Percentiles rank a stretch among this genome's conserved stretches.
phyloP scores from a whole-genome alignment of 345 rosid species.

The Pistacia vera region DNA sequence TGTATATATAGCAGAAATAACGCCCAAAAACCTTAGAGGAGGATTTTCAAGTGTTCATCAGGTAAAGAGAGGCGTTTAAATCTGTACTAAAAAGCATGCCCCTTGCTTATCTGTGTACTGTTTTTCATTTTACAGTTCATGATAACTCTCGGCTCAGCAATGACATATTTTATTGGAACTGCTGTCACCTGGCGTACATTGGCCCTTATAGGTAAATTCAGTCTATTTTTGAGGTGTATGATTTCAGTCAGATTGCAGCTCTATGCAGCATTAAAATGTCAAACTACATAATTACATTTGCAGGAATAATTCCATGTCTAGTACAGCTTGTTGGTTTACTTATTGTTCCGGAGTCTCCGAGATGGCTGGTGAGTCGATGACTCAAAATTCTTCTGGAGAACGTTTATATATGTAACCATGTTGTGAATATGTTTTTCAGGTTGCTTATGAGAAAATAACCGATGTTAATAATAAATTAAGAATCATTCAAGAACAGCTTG shows the following conservation, averaged over 20 bases:
- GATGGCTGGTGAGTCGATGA: constrained; percentile 61
- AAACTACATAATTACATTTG: background rate
- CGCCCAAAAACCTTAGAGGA: constrained; percentile 28
- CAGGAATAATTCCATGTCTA: constrained; percentile 44
- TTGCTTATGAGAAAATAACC: background rate
- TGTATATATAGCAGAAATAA: background rate
- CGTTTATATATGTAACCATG: background rate
- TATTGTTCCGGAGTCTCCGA: constrained; percentile 57
- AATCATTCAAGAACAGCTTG: background rate
- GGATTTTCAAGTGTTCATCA: constrained; percentile 28
- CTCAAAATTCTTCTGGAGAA: background rate
- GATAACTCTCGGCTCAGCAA: constrained; percentile 23
- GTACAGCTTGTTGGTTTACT: constrained; percentile 39
- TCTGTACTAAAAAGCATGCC: background rate
- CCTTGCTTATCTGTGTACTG: background rate
- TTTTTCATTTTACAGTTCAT: constrained; percentile 16
- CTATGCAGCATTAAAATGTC: background rate
- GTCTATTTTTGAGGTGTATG: background rate
- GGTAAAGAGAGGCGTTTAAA: constrained; percentile 10
- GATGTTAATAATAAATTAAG: background rate
- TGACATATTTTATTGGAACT: constrained; percentile 31
- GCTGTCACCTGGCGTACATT: constrained; percentile 34
- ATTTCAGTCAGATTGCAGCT: background rate
- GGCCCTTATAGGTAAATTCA: constrained; percentile 28
- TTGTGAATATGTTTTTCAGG: background rate